Evolutionary conservation across 148 eudicot genomes (phyloP).

Genomic region (Chenopodium album): DNA sequence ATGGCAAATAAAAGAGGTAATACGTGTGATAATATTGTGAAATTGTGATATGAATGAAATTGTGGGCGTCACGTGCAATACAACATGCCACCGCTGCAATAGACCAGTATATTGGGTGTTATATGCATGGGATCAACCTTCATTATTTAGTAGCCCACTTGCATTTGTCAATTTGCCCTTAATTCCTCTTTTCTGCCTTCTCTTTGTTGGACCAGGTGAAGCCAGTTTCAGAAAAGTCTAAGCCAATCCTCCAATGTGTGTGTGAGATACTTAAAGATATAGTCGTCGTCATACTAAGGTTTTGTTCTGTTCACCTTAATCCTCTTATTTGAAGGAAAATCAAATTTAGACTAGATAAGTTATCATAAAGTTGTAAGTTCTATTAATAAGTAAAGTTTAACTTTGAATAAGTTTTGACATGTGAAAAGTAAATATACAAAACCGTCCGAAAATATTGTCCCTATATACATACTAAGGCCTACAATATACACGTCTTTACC

Average conservation of each 20-base stretch:
- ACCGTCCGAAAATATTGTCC: too few species aligned
- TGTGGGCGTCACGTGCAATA: slow-evolving; percentile 30
- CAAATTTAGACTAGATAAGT: too few species aligned
- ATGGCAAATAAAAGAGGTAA: neutral
- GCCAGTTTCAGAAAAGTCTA: neutral
- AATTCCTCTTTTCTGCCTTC: neutral
- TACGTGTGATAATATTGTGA: slow-evolving; percentile 21
- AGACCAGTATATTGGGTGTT: slow-evolving; percentile 19
- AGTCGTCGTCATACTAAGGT: too few species aligned
- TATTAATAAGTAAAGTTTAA: too few species aligned
- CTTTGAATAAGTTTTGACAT: too few species aligned
- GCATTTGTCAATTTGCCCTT: slow-evolving; percentile 13
- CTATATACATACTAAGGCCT: too few species aligned
- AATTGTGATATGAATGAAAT: neutral
- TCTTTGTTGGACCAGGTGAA: neutral
- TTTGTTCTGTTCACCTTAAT: too few species aligned
- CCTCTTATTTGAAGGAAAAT: too few species aligned
- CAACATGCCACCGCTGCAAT: slow-evolving; percentile 19
- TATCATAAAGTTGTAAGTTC: too few species aligned
- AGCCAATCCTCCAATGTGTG: neutral
- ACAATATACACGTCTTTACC: too few species aligned
- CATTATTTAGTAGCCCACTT: slow-evolving; percentile 11
- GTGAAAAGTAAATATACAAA: too few species aligned
- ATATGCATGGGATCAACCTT: slow-evolving; percentile 11
- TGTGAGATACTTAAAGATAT: too few species aligned